phyloP scores from a whole-genome alignment of 164 flowering plant species.

The Chimonanthus praecox region DNA sequence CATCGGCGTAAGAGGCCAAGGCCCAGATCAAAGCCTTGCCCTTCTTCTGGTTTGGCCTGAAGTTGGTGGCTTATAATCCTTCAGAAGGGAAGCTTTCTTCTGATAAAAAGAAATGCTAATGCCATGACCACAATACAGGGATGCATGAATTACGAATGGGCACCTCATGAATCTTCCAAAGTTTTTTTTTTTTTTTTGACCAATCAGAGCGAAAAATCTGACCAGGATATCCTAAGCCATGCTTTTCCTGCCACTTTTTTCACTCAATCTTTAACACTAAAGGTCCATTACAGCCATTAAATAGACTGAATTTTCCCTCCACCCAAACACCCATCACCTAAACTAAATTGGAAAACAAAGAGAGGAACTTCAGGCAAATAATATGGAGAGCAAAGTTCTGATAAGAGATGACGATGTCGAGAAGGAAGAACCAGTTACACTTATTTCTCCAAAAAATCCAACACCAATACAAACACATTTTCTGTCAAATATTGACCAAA shows the following conservation, averaged over 20 bases:
- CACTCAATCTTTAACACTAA: background rate
- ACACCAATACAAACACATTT: slow-evolving; percentile 25
- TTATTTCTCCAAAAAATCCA: slow-evolving; percentile 34
- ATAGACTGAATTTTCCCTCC: background rate
- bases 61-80: too few species aligned
- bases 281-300: background rate
- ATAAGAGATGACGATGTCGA: slow-evolving; percentile 24
- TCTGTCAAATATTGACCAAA: slow-evolving; percentile 42
- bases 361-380: background rate
- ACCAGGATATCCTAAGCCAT: background rate
- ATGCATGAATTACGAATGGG: slow-evolving; percentile 3
- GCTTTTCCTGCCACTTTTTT: background rate
- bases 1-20: too few species aligned
- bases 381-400: slow-evolving; percentile 18
- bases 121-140: background rate
- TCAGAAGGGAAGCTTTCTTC: too few species aligned
- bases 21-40: too few species aligned
- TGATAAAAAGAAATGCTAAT: background rate
- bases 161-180: background rate
- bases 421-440: slow-evolving; percentile 26
- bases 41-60: too few species aligned
- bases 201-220: background rate
- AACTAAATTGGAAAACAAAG: background rate
- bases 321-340: background rate
- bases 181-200: background rate